Evolutionary conservation across 2,329 filamentous ascomycete genomes (phyloP), one percentile per base, ranked within the genome.

Genomic region (Alternaria sp.): DNA sequence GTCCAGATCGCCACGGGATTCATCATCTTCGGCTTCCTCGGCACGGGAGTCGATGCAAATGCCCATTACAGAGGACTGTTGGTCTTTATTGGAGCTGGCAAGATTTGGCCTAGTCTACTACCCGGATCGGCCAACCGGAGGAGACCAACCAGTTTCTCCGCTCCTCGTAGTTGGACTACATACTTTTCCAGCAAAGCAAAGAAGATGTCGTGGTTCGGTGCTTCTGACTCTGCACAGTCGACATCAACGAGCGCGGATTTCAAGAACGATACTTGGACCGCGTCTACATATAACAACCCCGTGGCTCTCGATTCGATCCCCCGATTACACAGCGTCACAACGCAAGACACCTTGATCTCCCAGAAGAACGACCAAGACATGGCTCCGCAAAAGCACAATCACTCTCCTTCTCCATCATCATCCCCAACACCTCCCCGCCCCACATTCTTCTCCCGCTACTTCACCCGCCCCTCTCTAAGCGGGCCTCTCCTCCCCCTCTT

Each of bases 1-100:
- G 81, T 86, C 19, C 83, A 86, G 50, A 79, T 90, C 10, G 82
- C 73, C 0, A 80, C 84, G 4, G 87, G 86, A 0, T 83, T 86
- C 62, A 61, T 88, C 25, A 77, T 88, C 12, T 91, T 91, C 72
- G 56, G 86, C n/a, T 86, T 89, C 70, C 91, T 91, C 67, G 89
- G 90, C 9, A 84, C 88, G 15, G 89, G 89, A 28, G 81, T 80
- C 25, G 89, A 91, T 70, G 89, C 89, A 0, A 61, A 73, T 47
- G 75, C 72, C 12, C 68, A 71, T 2, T 79, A 79, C 64, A 75
- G 71, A 57, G 68, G 63, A 3, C 67, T 74, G 44, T 52, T 77
- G 2, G 65, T 74, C 8, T 46, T 54, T 1, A 12, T 77, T 1
- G 77, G 76, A 0, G 50, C 77, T 5, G 77, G 77, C 11, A 74